Base-by-base conservation (phyloP, 1,139 yeast species). In the Kazachstania sp. region DNA sequence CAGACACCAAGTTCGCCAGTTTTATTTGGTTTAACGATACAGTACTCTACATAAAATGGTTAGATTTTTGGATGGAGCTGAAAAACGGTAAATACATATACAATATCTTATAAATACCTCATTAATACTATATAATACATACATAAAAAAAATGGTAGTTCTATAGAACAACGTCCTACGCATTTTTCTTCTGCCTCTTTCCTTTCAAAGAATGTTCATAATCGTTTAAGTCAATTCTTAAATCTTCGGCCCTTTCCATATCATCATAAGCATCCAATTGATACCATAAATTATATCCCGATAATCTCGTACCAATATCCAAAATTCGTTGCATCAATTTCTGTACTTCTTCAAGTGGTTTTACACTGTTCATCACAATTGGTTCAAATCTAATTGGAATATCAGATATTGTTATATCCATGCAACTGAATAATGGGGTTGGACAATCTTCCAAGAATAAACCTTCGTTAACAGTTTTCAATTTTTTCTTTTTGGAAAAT, bases 261-360 rank as follows among this genome's bases (percentile, higher is more conserved):
- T 83, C 92, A 51, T 83, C 80, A 45, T 78, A 75, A 4, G 88
- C 92, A 63, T 87, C 96, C 19, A 88, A 73, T 58, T 86, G 87
- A 58, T 82, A 86, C 96, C 96, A 88, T 35, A 86, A 71, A 59
- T 83, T 77, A 59, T 78, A 78, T 35, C 77, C 77, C 7, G 82
- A 70, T 6, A 80, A 68, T 47, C 92, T 72, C 1, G 71, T 72
- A 1, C 96, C 96, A 16, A 68, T 70, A 13, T 71, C 69, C 50
- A 87, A 63, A 1, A 83, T 75, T 13, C 73, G 68, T 42, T 74
- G 70, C 96, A 90, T 88, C 32, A 73, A 68, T 19, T 68, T 66
- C 48, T 73, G 78, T 0, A 83, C 88, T 16, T 74, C 70, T 2
- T 76, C 78, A 16, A 72, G 61, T 7, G 80, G 75, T 41, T 75